phyloP scores from a whole-genome alignment of 2,329 filamentous ascomycete species.

The Curvularia sp. region DNA sequence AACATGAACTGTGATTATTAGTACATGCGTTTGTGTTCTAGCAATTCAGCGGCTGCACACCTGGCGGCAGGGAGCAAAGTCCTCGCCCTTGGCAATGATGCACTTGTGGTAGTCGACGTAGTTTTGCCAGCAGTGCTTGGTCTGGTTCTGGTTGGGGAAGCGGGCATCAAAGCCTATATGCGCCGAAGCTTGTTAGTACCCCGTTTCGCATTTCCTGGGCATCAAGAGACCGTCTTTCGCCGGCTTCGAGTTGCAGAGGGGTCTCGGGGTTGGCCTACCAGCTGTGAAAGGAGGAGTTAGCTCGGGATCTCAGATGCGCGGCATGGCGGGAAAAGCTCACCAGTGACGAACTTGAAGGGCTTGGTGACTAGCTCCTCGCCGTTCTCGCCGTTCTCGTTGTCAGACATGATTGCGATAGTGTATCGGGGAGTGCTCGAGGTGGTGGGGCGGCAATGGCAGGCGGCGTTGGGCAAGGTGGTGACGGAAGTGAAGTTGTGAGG shows the following conservation, averaged over 20 bases:
- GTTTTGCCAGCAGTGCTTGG: conserved; percentile 99
- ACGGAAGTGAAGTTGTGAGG: conserved; percentile 41
- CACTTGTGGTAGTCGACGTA: conserved; percentile 99
- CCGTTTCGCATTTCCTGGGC: conserved; percentile 11
- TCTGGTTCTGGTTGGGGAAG: conserved; percentile 97
- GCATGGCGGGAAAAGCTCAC: conserved; percentile 62
- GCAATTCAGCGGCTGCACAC: conserved; percentile 59
- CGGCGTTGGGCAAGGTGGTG: conserved; percentile 36
- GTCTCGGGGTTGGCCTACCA: conserved; percentile 45
- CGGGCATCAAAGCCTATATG: conserved; percentile 91
- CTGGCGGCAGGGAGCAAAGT: conserved; percentile 96
- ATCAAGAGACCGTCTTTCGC: conserved; percentile 4
- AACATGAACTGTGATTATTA: conserved; percentile 77
- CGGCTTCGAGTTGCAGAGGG: conserved; percentile 14
- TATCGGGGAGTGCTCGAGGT: conserved; percentile 22
- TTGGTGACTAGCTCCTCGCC: conserved; percentile 85
- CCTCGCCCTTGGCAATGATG: conserved; percentile 96
- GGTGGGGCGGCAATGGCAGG: conserved; percentile 40
- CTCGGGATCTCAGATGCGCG: conserved; percentile 24
- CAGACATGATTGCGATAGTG: conserved; percentile 77
- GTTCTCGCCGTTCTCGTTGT: conserved; percentile 65
- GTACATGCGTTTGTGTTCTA: conserved; percentile 4
- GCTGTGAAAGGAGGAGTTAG: conserved; percentile 47
- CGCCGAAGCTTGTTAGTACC: conserved; percentile 33
- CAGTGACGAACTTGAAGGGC: conserved; percentile 99